Evolutionary conservation across 2,329 filamentous ascomycete genomes (phyloP), one percentile per base, ranked within the genome.

Genomic region (Trichoderma koningii): DNA sequence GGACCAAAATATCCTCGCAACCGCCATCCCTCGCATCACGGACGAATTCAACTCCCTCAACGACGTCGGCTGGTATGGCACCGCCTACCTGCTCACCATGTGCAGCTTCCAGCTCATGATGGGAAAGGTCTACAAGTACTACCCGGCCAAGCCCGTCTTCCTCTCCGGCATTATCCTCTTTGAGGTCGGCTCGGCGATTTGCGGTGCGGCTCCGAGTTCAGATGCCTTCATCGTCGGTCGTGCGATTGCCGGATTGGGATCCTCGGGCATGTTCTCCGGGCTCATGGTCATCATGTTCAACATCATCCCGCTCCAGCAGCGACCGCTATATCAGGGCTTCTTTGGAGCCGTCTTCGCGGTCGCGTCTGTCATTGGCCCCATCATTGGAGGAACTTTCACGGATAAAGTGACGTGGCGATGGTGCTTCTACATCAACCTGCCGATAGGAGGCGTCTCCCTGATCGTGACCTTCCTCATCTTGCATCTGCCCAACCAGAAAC

Each of bases 121-220:
- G 57, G 57, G 57, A 17, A 81, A 81, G 21, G 73, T 72, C 1
- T 79, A 77, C 68, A 79, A 76, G 55, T 82, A 81, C 69, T 85
- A 84, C 68, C 72, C 77, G 21, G 74, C 84, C 64, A 78, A 77
- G 50, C 77, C 76, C 48, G 75, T 75, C 3, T 85, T 80, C 68
- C 72, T 84, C 1, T 38, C 67, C 3, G 71, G 74, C 2, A 73
- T 86, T 17, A 62, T 76, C 50, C 71, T 83, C 44, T 83, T 86
- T 51, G 82, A 85, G 68, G 60, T 83, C 0, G 83, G 83, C 12
- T 80, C 76, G 4, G 70, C 84, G 3, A 73, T 86, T 28, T 85
- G 83, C 63, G 70, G 64, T 5, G 69, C 67, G 0, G 68, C 70
- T 1, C 75, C 76, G 41, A 75, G 75, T 57, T 79, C 77, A 38